Evolutionary conservation across 2,329 filamentous ascomycete species (phyloP).

Genomic region (Curvularia lunata): DNA sequence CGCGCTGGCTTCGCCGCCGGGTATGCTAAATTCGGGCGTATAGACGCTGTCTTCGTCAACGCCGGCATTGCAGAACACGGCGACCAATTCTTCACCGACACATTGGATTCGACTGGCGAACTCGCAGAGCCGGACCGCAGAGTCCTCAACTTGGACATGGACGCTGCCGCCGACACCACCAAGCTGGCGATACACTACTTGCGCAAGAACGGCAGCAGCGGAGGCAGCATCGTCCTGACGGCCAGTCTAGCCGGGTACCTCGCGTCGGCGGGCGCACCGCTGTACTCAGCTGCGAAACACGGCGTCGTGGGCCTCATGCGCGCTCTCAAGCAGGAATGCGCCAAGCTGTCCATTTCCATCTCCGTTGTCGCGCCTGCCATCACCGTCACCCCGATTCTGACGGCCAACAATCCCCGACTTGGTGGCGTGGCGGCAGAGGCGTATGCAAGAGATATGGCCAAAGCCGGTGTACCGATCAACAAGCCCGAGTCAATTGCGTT

Average conservation of each 20-base stretch:
- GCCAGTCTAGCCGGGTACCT: constrained; percentile 59
- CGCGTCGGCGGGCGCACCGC: constrained; percentile 55
- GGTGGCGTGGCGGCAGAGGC: constrained; percentile 41
- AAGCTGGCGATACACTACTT: constrained; percentile 58
- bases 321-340: constrained; percentile 57
- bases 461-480: constrained; percentile 56
- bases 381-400: constrained; percentile 56
- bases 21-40: constrained; percentile 51
- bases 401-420: constrained; percentile 39
- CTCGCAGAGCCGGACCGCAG: constrained; percentile 56
- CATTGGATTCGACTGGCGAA: constrained; percentile 50
- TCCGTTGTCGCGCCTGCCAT: constrained; percentile 58
- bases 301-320: constrained; percentile 59
- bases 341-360: constrained; percentile 54
- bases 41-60: constrained; percentile 58
- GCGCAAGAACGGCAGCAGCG: constrained; percentile 46
- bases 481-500: constrained; percentile 53
- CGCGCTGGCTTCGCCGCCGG: constrained; percentile 53
- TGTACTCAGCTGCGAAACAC: constrained; percentile 60
- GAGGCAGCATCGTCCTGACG: constrained; percentile 56
- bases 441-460: constrained; percentile 54
- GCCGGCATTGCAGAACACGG: constrained; percentile 57
- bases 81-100: constrained; percentile 59
- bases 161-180: constrained; percentile 55
- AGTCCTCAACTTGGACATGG: constrained; percentile 56